Evolutionary conservation across 164 flowering plant species (phyloP).

Genomic region (Nymphaea colorata): DNA sequence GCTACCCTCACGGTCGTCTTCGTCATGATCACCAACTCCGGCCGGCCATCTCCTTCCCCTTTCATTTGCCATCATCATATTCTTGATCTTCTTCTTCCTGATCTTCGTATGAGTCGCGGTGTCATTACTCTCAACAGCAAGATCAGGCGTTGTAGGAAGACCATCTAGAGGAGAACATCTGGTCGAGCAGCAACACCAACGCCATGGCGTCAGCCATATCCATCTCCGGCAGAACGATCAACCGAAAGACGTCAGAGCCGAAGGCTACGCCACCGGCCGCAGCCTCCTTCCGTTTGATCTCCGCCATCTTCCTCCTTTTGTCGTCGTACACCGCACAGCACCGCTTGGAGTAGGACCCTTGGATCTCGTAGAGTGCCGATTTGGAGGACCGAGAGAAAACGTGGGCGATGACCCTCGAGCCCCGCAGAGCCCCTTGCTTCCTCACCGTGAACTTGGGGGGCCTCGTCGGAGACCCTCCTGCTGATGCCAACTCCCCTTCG

Average conservation of each 20-base stretch:
- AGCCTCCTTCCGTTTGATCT: slow-evolving; percentile 56
- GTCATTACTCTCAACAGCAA: too few species aligned
- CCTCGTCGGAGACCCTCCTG: slow-evolving; percentile 2
- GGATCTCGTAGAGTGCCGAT: slow-evolving; percentile 27
- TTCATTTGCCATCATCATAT: too few species aligned
- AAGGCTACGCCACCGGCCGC: slow-evolving; percentile 31
- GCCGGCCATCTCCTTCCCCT: too few species aligned
- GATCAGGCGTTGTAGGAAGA: neutral
- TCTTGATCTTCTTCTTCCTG: too few species aligned
- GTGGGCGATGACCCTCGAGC: slow-evolving; percentile 30
- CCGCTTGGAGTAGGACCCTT: slow-evolving; percentile 58
- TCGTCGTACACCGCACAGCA: slow-evolving; percentile 45
- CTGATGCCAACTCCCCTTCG: slow-evolving; percentile 34
- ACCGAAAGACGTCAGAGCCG: slow-evolving; percentile 60
- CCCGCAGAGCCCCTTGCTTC: slow-evolving; percentile 32
- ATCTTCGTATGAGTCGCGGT: too few species aligned
- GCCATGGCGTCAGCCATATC: slow-evolving; percentile 60
- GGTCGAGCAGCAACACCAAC: slow-evolving; percentile 59
- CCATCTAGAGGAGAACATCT: slow-evolving; percentile 48
- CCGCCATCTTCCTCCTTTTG: slow-evolving; percentile 34
- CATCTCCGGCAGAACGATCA: slow-evolving; percentile 42
- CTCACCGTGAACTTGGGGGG: slow-evolving; percentile 28
- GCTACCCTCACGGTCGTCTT: too few species aligned
- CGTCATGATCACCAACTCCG: too few species aligned
- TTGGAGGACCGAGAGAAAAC: slow-evolving; percentile 13